Conservation (phyloP, 352 stramenopile species). For the Phytophthora crassamura region DNA sequence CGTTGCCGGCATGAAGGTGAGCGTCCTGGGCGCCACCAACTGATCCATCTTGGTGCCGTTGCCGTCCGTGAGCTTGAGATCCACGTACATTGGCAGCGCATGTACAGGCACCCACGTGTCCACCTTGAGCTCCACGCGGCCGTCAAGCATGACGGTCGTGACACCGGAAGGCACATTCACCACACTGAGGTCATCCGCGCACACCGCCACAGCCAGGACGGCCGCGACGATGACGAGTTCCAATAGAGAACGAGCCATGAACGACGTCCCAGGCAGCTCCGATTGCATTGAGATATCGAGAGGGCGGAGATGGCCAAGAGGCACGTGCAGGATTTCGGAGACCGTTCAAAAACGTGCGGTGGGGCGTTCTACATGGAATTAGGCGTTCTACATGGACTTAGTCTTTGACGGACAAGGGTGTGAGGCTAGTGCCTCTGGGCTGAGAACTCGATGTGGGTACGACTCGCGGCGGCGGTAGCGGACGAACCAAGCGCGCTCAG, state of each 20-base stretch:
- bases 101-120: constrained; percentile 49
- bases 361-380: constrained; percentile 3
- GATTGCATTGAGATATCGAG: constrained; percentile 11
- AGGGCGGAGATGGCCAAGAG: constrained; percentile 2
- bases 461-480: no score
- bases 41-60: constrained; percentile 43
- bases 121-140: constrained; percentile 48
- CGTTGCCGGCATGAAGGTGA: constrained; percentile 43
- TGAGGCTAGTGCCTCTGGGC: no score
- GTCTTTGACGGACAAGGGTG: no score
- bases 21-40: constrained; percentile 43
- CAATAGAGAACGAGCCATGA: constrained; percentile 9
- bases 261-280: constrained; percentile 7
- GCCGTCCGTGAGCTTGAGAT: constrained; percentile 51
- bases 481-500: no score
- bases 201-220: neutral
- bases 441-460: no score
- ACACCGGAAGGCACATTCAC: constrained; percentile 65
- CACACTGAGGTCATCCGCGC: constrained; percentile 24
- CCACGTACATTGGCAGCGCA: constrained; percentile 49
- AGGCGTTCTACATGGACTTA: no score
- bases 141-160: constrained; percentile 52
- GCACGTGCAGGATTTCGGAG: constrained; percentile 10
- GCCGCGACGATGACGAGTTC: neutral
- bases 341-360: constrained; percentile 29